Conservation (phyloP, 2,329 filamentous ascomycete species). For the Phaeosphaeria sp. region DNA sequence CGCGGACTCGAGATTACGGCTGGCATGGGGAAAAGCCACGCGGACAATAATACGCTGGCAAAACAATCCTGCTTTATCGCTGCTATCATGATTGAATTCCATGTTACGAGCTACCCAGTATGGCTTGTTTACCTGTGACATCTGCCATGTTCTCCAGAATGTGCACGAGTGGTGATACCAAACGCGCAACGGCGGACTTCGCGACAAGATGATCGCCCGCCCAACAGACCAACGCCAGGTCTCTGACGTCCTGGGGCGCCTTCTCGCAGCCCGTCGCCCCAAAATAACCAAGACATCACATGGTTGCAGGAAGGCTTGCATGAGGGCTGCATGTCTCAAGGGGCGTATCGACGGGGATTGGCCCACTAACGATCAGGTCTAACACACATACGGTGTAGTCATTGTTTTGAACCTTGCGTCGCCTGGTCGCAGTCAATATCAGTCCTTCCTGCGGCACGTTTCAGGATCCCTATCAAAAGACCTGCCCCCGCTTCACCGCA, state of each 20-base stretch:
- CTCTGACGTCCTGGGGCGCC: constrained; percentile 20
- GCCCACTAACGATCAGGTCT: not conserved
- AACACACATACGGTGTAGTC: not conserved
- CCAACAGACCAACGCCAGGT: constrained; percentile 15
- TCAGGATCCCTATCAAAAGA: constrained; percentile 1
- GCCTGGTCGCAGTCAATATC: not conserved
- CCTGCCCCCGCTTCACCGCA: constrained; percentile 1
- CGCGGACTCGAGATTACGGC: constrained; percentile 35
- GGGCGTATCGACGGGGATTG: not conserved
- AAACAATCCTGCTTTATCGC: constrained; percentile 14
- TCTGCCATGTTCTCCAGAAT: constrained; percentile 16
- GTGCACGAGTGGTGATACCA: constrained; percentile 2
- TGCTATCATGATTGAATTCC: constrained; percentile 15
- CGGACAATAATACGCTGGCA: constrained; percentile 26
- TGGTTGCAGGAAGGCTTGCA: constrained; percentile 1
- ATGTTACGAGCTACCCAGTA: constrained; percentile 3
- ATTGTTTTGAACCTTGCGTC: constrained; percentile 3
- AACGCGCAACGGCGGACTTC: constrained; percentile 6
- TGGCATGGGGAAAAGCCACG: constrained; percentile 25
- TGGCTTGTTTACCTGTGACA: constrained; percentile 33
- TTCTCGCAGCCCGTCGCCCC: not conserved
- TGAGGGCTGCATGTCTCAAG: constrained; percentile 2
- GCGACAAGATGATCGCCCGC: constrained; percentile 3
- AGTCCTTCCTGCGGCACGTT: not conserved
- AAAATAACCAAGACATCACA: constrained; percentile 4